Percentiles rank a stretch among this genome's conserved stretches.
These are phyloP conservation scores for Emmonsiellopsis sp. DNA, from an alignment of 2,329 filamentous ascomycete genomes.

Conservation along the genomic window DNA sequence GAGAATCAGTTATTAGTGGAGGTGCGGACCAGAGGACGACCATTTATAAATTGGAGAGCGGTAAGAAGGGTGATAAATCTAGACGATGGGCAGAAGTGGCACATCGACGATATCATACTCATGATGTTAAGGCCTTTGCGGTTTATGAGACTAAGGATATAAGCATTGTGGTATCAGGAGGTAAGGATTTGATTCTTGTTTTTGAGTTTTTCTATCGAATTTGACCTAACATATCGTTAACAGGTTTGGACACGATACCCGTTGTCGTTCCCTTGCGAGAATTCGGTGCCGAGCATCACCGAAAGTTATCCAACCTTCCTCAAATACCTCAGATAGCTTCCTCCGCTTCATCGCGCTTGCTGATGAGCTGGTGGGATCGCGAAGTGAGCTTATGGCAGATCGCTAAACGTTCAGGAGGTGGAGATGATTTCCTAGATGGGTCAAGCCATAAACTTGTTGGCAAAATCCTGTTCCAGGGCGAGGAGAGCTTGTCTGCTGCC, in stretches of 20 bases:
- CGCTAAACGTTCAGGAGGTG: slow-evolving; percentile 36
- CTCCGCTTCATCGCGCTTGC: slow-evolving; percentile 60
- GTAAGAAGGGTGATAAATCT: slow-evolving; percentile 43
- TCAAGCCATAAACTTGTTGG: slow-evolving; percentile 47
- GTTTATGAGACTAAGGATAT: slow-evolving; percentile 75
- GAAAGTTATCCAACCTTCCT: slow-evolving; percentile 72
- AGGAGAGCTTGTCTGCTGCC: slow-evolving; percentile 73
- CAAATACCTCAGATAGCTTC: slow-evolving; percentile 66
- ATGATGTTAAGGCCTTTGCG: slow-evolving; percentile 92
- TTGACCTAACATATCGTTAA: neutral
- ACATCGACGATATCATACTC: slow-evolving; percentile 77
- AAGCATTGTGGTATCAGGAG: slow-evolving; percentile 85
- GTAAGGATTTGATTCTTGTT: slow-evolving; percentile 39
- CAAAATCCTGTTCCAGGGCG: slow-evolving; percentile 57
- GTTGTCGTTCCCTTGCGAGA: slow-evolving; percentile 71
- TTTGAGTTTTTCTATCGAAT: neutral
- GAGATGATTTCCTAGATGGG: slow-evolving; percentile 31
- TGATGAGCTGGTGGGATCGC: slow-evolving; percentile 88
- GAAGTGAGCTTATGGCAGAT: slow-evolving; percentile 77
- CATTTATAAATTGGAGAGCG: slow-evolving; percentile 58
- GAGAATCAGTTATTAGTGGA: slow-evolving; percentile 73
- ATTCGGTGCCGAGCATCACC: slow-evolving; percentile 70
- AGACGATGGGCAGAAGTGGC: slow-evolving; percentile 74
- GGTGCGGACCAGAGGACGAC: slow-evolving; percentile 86
- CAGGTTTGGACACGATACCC: slow-evolving; percentile 76